A percentile compares a stretch with the other conserved stretches of the same genome.
These are phyloP conservation scores for Cercophora samala DNA, from an alignment of 495 filamentous ascomycete genomes.

Conservation along the genomic window DNA sequence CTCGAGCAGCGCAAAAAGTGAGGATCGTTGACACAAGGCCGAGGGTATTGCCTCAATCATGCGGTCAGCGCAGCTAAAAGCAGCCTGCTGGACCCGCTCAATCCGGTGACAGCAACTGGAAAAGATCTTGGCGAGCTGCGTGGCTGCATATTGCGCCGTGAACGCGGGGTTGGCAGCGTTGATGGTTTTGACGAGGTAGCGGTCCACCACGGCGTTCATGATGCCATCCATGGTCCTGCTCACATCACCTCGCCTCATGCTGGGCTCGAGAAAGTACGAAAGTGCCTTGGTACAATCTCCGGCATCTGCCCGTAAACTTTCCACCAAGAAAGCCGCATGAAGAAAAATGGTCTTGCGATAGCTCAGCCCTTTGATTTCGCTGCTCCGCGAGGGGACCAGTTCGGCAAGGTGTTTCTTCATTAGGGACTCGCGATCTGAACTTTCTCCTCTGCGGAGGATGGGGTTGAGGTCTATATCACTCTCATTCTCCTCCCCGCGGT, in stretches of 20 bases:
- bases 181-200: constrained; percentile 69
- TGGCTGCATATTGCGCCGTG: constrained; percentile 79
- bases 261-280: constrained; percentile 87
- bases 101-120: constrained; percentile 89
- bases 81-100: constrained; percentile 79
- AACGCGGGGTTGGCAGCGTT: constrained; percentile 68
- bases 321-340: constrained; percentile 79
- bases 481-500: constrained; percentile 80
- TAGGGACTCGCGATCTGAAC: constrained; percentile 67
- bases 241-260: constrained; percentile 72
- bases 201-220: constrained; percentile 65
- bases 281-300: constrained; percentile 86
- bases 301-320: constrained; percentile 73
- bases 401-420: constrained; percentile 73
- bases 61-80: constrained; percentile 73
- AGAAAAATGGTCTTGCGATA: constrained; percentile 90
- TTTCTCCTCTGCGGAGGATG: constrained; percentile 77
- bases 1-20: constrained; percentile 87
- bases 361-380: constrained; percentile 72
- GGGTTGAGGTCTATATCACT: constrained; percentile 95
- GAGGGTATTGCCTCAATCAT: constrained; percentile 83
- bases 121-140: constrained; percentile 80
- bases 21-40: constrained; percentile 81
- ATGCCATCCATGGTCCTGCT: constrained; percentile 84
- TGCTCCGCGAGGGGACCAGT: constrained; percentile 68